phyloP scores from a whole-genome alignment of 208 protist species.

The Acanthamoeba royreba region DNA sequence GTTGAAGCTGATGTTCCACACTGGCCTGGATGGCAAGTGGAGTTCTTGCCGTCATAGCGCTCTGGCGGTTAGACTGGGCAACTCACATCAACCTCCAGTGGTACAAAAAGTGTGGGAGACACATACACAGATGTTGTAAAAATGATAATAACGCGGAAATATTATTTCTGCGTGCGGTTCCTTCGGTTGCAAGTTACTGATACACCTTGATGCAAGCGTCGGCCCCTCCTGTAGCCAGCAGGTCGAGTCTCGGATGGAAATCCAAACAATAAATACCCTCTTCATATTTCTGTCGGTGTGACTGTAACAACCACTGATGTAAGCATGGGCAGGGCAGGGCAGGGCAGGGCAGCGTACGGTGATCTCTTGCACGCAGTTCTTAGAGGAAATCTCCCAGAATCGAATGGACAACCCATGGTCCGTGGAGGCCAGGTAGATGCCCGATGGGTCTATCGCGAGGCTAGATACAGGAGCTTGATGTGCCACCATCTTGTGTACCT shows the following conservation, averaged over 20 bases:
- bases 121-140: too few species aligned
- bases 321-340: neutral
- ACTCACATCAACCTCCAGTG: too few species aligned
- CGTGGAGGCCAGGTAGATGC: conserved; percentile 47
- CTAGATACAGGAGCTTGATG: conserved; percentile 49
- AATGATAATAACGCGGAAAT: neutral
- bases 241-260: conserved; percentile 57
- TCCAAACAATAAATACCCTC: conserved; percentile 53
- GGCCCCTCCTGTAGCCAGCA: conserved; percentile 56
- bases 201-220: conserved; percentile 55
- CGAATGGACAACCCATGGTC: conserved; percentile 51
- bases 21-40: too few species aligned
- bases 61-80: too few species aligned
- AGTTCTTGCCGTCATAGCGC: too few species aligned
- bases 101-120: too few species aligned
- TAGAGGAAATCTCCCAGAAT: conserved; percentile 59
- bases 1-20: too few species aligned
- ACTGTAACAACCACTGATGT: neutral
- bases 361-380: conserved; percentile 61
- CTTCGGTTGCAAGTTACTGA: conserved; percentile 25
- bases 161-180: neutral
- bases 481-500: conserved; percentile 60
- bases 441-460: conserved; percentile 59
- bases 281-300: conserved; percentile 59
- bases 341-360: neutral